phyloP scores from a whole-genome alignment of 1,284 basidiomycete genomes.

The Fomitiporia mediterranea region DNA sequence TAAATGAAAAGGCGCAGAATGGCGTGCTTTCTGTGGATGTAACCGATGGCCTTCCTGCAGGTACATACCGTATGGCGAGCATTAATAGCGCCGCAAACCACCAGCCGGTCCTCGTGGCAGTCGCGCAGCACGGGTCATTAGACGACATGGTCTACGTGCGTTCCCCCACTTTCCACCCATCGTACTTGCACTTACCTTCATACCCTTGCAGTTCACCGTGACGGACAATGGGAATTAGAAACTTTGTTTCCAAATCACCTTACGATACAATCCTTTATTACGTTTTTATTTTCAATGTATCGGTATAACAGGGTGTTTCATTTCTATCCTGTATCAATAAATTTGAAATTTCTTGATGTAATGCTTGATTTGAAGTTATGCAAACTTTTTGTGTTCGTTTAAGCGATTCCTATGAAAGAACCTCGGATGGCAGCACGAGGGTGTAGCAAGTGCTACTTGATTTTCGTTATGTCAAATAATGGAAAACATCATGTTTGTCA shows the following conservation, averaged over 20 bases:
- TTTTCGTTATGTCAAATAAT: no score
- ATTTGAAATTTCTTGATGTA: no score
- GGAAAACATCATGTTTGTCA: no score
- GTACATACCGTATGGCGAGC: constrained; percentile 48
- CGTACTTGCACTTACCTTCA: background rate
- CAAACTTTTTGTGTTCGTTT: no score
- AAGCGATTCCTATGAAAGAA: no score
- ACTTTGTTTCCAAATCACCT: no score
- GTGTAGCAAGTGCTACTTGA: no score
- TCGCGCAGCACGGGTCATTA: constrained; percentile 48
- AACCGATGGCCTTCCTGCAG: constrained; percentile 47
- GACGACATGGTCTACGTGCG: constrained; percentile 49
- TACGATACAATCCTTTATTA: background rate
- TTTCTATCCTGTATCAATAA: constrained; percentile 3
- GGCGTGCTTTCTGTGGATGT: constrained; percentile 48
- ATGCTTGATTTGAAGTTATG: no score
- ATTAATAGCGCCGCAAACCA: constrained; percentile 56
- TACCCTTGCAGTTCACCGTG: constrained; percentile 21
- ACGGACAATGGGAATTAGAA: constrained; percentile 12
- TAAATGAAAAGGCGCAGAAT: constrained; percentile 40
- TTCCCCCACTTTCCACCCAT: no score
- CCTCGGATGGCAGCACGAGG: no score
- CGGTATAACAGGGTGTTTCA: background rate
- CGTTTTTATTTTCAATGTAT: background rate
- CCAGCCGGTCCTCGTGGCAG: constrained; percentile 46